These are phyloP conservation scores for Mycena belliarum DNA, from an alignment of 768 basidiomycete species.

Conservation along the genomic window DNA sequence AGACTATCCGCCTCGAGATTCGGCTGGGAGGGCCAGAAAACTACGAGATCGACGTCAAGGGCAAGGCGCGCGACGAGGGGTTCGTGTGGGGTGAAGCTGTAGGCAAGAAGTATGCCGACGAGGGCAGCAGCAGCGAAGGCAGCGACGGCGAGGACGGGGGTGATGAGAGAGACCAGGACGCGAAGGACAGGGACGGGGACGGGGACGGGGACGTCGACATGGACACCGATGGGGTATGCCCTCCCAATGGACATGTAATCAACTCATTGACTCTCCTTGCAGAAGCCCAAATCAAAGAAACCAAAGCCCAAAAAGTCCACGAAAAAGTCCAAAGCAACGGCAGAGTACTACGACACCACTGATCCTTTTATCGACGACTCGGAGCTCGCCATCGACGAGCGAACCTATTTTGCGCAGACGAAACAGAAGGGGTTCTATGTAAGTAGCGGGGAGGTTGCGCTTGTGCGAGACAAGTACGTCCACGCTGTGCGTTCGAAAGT, in stretches of 20 bases:
- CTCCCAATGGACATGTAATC: background rate
- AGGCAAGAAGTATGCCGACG: slow-evolving; percentile 33
- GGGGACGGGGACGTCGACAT: slow-evolving; percentile 21
- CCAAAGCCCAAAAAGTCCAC: slow-evolving; percentile 13
- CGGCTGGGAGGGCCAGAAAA: slow-evolving; percentile 69
- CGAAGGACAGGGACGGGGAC: background rate
- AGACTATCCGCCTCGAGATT: slow-evolving; percentile 72
- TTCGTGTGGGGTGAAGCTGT: slow-evolving; percentile 16
- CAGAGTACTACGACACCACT: slow-evolving; percentile 85
- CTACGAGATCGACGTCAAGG: slow-evolving; percentile 70
- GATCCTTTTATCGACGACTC: slow-evolving; percentile 99
- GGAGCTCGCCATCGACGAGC: slow-evolving; percentile 86
- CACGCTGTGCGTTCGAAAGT: slow-evolving; percentile 11
- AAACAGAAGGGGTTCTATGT: slow-evolving; percentile 95
- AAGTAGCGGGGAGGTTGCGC: slow-evolving; percentile 81
- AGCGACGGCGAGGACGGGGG: slow-evolving; percentile 48
- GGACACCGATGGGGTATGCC: slow-evolving; percentile 17
- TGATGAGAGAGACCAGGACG: slow-evolving; percentile 15
- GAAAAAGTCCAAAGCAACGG: slow-evolving; percentile 35
- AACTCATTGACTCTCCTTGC: background rate
- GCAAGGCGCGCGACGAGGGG: slow-evolving; percentile 61
- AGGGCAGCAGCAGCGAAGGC: slow-evolving; percentile 44
- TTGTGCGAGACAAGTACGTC: slow-evolving; percentile 74
- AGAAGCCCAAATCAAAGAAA: slow-evolving; percentile 41
- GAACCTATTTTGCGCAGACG: slow-evolving; percentile 88